Base-by-base conservation (phyloP, 1,284 basidiomycete genomes). In the Ustilago cynodontis region DNA sequence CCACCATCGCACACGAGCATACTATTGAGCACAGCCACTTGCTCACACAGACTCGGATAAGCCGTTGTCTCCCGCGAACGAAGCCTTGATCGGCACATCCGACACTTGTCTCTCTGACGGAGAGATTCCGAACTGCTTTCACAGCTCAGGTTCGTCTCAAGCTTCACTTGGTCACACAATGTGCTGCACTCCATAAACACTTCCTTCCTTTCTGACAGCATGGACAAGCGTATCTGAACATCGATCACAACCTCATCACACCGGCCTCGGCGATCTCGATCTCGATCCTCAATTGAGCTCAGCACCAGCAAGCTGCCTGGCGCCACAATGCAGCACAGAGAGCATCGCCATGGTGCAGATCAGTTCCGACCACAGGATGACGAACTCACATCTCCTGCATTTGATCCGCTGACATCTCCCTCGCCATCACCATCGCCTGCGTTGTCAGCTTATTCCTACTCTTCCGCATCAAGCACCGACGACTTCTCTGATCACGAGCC, bases 401-500 rank as follows among this genome's bases (percentile, higher is more conserved):
- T 63, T 3, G 69, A 71, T 24, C 71, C 71, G 2, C 57, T 62
- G 26, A 57, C 56, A 2, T 78, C 71, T 20, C 66, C 76, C 2
- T 68, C 71, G 11, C 71, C 77, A 0, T 71, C 77, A 0, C 73
- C 78, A 0, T 80, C 78, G 8, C 78, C 78, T 7, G 71, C 76
- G 2, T 59, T 80, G 9, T 78, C 77, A 3, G 78, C 78, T 14
- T 80, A 70, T 39, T 76, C 76, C 18, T 78, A 63, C 61, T 63
- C 77, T 2, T 73, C 77, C 22, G 39, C 76, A 29, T 68, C 71
- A 13, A 73, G 65, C 35, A 51, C 58, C 13, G 65, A 60, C 29
- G 72, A 76, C 56, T 57, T 66, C 14, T 75, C 74, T 14, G 74
- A 77, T 13, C 61, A 71, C 5, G 71, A 72, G 18, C 59, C 65